Conservation (phyloP, 78 protist species). For the Monocercomonoides exilis region DNA sequence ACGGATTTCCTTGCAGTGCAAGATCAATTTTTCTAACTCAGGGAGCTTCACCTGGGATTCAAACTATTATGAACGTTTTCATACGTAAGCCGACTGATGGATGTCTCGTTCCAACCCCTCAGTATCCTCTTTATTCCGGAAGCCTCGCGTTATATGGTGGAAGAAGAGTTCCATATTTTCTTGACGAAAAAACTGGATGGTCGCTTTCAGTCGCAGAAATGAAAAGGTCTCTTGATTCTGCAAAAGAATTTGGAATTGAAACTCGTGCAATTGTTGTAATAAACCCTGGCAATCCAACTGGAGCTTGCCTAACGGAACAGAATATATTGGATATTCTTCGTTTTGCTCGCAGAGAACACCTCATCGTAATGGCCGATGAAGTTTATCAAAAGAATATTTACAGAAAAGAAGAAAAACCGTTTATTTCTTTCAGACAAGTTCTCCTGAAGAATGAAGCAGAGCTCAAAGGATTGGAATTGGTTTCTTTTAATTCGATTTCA, state of each 20-base stretch:
- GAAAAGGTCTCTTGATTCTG: constrained; percentile 19
- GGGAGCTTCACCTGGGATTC: constrained; percentile 86
- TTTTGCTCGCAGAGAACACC: not conserved
- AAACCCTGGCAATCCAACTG: constrained; percentile 99
- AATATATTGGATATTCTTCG: constrained; percentile 1
- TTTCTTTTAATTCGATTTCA: constrained; percentile 86
- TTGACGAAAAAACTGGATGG: constrained; percentile 63
- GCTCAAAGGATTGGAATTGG: constrained; percentile 42
- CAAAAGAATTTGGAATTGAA: constrained; percentile 45
- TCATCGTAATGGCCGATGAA: constrained; percentile 93
- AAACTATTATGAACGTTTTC: constrained; percentile 37
- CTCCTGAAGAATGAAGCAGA: not conserved
- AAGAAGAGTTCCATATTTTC: constrained; percentile 62
- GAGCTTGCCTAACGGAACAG: constrained; percentile 50
- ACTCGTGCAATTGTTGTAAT: constrained; percentile 84
- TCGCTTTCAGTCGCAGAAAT: not conserved
- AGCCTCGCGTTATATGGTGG: constrained; percentile 74
- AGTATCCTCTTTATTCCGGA: constrained; percentile 98
- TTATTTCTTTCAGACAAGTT: constrained; percentile 79
- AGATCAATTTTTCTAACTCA: constrained; percentile 81
- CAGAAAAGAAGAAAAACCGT: constrained; percentile 48
- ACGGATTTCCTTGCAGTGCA: constrained; percentile 47
- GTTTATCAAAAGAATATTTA: constrained; percentile 95
- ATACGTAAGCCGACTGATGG: constrained; percentile 51
- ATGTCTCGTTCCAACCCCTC: constrained; percentile 95